phyloP scores from a whole-genome alignment of 306 rosid species.

The Begonia fuchsioides region DNA sequence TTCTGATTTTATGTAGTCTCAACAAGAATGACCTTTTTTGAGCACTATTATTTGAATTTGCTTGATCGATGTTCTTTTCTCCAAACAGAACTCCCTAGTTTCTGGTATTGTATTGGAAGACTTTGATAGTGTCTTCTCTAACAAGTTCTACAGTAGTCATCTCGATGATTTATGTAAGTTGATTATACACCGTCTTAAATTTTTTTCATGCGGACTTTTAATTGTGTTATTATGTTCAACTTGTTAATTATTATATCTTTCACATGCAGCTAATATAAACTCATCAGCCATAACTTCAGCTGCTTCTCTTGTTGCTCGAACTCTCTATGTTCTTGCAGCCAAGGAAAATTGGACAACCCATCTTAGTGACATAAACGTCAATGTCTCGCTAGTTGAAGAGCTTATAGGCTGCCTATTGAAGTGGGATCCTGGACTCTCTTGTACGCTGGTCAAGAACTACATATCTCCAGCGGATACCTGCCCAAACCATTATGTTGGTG shows the following conservation, averaged over 20 bases:
- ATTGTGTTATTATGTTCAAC: no score
- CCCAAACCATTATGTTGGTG: slow-evolving; percentile 89
- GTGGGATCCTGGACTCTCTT: slow-evolving; percentile 90
- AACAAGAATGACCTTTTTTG: no score
- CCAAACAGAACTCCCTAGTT: slow-evolving; percentile 32
- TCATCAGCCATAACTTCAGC: slow-evolving; percentile 77
- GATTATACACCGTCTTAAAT: slow-evolving; percentile 3
- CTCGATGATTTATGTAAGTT: slow-evolving; percentile 71
- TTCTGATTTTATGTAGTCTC: no score
- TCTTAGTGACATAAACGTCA: slow-evolving; percentile 47
- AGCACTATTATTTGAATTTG: background rate
- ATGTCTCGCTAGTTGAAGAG: slow-evolving; percentile 67
- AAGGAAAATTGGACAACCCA: slow-evolving; percentile 29
- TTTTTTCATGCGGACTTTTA: no score
- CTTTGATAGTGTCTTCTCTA: slow-evolving; percentile 60
- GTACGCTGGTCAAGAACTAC: slow-evolving; percentile 68
- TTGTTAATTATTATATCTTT: slow-evolving; percentile 8
- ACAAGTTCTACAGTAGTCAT: slow-evolving; percentile 75
- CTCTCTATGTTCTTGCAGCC: slow-evolving; percentile 67
- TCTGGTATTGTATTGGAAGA: slow-evolving; percentile 75
- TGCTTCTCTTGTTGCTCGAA: slow-evolving; percentile 79
- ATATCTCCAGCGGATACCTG: slow-evolving; percentile 51
- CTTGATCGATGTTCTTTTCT: slow-evolving; percentile 1
- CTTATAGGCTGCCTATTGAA: slow-evolving; percentile 57
- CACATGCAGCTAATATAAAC: slow-evolving; percentile 59